Evolutionary conservation across 768 basidiomycete species (phyloP), one percentile per base, ranked within the genome.

Genomic region (Lactarius evosmus): DNA sequence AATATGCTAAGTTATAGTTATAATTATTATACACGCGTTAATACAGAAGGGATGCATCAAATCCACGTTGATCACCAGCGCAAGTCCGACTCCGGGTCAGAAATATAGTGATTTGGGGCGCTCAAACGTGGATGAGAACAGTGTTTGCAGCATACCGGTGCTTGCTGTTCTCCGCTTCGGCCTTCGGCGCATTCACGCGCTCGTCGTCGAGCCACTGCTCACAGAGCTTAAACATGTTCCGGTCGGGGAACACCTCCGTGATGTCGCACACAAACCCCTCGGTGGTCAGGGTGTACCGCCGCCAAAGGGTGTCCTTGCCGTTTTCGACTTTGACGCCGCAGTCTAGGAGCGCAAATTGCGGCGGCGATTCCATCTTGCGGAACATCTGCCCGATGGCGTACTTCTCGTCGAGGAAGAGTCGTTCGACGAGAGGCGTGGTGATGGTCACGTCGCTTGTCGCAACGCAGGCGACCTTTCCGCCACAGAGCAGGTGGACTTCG

Each of bases 361-460:
- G 87, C 4, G 77, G 75, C 40, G 76, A 77, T 49, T 77, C 77
- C 50, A 88, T 72, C 29, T 82, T 79, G 27, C 82, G 75, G 72
- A 89, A 87, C 62, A 85, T 82, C 72, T 89, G 88, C 0, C 88
- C 88, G 36, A 88, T 84, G 33, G 84, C 83, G 63, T 80, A 87
- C 62, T 83, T 84, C 63, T 87, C 84, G 57, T 84, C 83, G 19
- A 89, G 78, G 74, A 89, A 84, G 53, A 87, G 80, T 57, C 78
- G 78, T n/a, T 85, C 88, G 66, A 79, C 78, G 27, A 77, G 72
- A 0, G 84, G 78, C 1, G 82, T 82, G 1, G 82, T 82, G 66
- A 89, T 81, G 57, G 79, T 82, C 41, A 89, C 86, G 1, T 79
- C 81, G 56, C 86, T 88, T 1, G 85, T 88, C 2, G 87, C 86